Evolutionary conservation across 768 basidiomycete species (phyloP), one percentile per base, ranked within the genome.

Genomic region (Gymnopilus dilepis): DNA sequence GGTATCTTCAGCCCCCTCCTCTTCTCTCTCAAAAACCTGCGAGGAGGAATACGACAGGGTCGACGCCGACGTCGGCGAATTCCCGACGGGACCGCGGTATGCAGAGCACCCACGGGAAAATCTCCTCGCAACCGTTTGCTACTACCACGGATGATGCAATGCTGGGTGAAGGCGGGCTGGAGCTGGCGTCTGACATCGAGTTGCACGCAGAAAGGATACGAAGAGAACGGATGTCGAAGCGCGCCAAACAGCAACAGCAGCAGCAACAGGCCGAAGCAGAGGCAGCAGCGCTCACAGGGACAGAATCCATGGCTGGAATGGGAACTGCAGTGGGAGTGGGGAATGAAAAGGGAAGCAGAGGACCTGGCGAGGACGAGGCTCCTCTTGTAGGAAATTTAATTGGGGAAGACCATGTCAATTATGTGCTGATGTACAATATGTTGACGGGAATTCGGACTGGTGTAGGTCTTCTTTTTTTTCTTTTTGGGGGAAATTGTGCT

Each of bases 371-470:
- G 19, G 86, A 87, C 51, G 77, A n/a, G n/a, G n/a, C 84, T 28
- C 89, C 90, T 4, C 77, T 96, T 12, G 93, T 98, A 0, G 97
- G 97, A 0, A 99, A 99, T 73, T 78, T 99, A 66, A 97, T 99
- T 65, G 94, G 95, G n/a, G 96, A 98, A 73, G 97, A 88, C 69
- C 97, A 99, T 76, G 96, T 91, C 74, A 99, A 99, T 79, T 99
- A 98, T 68, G 93, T 99, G 60, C 79, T 99, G 70, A 99, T 99
- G 97, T 99, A 99, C 80, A 99, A 99, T 80, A 99, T 99, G 97
- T 82, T 99, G 69, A 99, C 97, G 4, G 97, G 97, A 4, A 99
- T 99, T 63, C 86, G 97, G 41, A 95, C 95, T 67, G 96, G 90
- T 28, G 96, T 94, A 68, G 71, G 91, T 82, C 12, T 21, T 64